phyloP scores from a whole-genome alignment of 768 basidiomycete genomes.

The Pleurotus tuber-regium region DNA sequence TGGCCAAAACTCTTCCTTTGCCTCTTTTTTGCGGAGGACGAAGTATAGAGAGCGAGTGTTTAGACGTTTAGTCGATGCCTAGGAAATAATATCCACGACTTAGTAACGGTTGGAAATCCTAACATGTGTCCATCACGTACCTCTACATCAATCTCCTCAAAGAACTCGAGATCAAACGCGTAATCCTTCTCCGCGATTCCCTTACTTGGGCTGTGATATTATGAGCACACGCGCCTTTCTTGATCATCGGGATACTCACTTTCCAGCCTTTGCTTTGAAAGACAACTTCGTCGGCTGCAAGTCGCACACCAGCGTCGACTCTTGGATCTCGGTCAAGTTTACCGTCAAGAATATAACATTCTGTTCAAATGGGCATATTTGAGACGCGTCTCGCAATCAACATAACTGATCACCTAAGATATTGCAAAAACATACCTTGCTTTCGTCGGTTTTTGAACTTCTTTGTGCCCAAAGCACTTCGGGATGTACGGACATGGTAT shows the following conservation, averaged over 20 bases:
- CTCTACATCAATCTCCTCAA: constrained; percentile 71
- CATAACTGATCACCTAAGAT: constrained; percentile 18
- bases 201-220: constrained; percentile 32
- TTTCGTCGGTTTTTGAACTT: constrained; percentile 59
- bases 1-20: constrained; percentile 83
- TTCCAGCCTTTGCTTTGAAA: constrained; percentile 64
- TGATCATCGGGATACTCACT: constrained; percentile 39
- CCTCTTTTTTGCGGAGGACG: constrained; percentile 79
- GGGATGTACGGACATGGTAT: constrained; percentile 60
- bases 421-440: constrained; percentile 53
- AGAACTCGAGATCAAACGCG: constrained; percentile 76
- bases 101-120: no score
- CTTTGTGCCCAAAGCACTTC: constrained; percentile 97
- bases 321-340: constrained; percentile 74
- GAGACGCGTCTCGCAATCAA: constrained; percentile 18
- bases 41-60: constrained; percentile 66
- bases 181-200: constrained; percentile 58
- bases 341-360: constrained; percentile 86
- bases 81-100: constrained; percentile 13
- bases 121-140: no score
- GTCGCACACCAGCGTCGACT: constrained; percentile 54
- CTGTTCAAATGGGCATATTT: constrained; percentile 37
- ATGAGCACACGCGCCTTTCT: constrained; percentile 11
- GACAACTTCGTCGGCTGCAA: constrained; percentile 56
- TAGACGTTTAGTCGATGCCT: constrained; percentile 60